Percentiles rank a stretch among this genome's conserved stretches.
phyloP scores from a whole-genome alignment of 345 rosid genomes.

The Mercurialis annua region DNA sequence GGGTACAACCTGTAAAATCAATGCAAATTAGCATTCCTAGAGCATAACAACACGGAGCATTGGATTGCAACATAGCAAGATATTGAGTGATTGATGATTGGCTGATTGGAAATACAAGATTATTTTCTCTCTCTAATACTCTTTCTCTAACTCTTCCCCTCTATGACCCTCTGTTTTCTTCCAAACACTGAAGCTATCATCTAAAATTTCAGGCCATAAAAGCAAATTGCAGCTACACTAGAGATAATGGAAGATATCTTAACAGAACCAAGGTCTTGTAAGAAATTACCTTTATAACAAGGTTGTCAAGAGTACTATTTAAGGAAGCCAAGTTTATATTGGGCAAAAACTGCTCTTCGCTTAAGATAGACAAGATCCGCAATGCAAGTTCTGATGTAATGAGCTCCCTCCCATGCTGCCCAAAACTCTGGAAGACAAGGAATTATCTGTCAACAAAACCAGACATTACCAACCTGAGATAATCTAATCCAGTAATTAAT shows the following conservation, averaged over 20 bases:
- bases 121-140: too few relatives aligned
- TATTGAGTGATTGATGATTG: too few relatives aligned
- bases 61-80: too few relatives aligned
- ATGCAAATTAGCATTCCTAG: slow-evolving; percentile 13
- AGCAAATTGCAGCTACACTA: background rate
- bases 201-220: background rate
- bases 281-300: slow-evolving; percentile 68
- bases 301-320: slow-evolving; percentile 54
- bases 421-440: slow-evolving; percentile 99
- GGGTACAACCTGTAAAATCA: slow-evolving; percentile 68
- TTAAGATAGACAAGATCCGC: slow-evolving; percentile 73
- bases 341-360: slow-evolving; percentile 78
- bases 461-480: slow-evolving; percentile 59
- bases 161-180: too few relatives aligned
- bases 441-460: slow-evolving; percentile 91
- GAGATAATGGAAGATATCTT: background rate
- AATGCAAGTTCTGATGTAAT: slow-evolving; percentile 87
- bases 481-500: slow-evolving; percentile 29
- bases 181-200: too few relatives aligned
- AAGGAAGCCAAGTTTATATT: slow-evolving; percentile 35
- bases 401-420: slow-evolving; percentile 98
- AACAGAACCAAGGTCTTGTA: background rate
- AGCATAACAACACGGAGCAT: too few relatives aligned
- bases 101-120: too few relatives aligned
- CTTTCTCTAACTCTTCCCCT: too few relatives aligned